Evolutionary conservation across 345 rosid species (phyloP).

Genomic region (Excoecaria cochinchinensis): DNA sequence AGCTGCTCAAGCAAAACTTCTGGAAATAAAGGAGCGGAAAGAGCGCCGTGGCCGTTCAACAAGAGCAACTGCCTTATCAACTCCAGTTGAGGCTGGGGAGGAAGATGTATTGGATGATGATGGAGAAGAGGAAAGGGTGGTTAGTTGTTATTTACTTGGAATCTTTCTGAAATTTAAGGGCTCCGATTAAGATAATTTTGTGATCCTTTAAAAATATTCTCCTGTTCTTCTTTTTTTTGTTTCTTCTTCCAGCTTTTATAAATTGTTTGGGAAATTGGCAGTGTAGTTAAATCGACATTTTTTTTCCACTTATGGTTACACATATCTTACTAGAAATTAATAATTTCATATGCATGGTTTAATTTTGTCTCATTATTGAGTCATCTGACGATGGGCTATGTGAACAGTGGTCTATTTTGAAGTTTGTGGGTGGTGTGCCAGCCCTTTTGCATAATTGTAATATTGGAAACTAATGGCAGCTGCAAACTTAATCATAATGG

Average conservation of each 20-base stretch:
- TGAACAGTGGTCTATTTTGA: background rate
- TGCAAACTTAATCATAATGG: no score
- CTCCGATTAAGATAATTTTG: background rate
- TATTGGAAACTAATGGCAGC: background rate
- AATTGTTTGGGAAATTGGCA: background rate
- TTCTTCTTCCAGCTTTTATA: background rate
- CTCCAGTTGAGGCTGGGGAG: conserved; percentile 83
- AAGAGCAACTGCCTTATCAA: conserved; percentile 68
- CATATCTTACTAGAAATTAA: background rate
- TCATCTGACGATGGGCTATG: background rate
- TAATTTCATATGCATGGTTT: background rate
- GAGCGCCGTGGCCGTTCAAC: conserved; percentile 79
- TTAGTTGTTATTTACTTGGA: conserved; percentile 27
- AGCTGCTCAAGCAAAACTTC: conserved; percentile 80
- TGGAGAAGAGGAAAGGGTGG: conserved; percentile 97
- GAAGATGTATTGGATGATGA: conserved; percentile 87
- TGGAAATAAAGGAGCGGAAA: conserved; percentile 81
- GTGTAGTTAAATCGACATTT: background rate
- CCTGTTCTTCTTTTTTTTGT: background rate
- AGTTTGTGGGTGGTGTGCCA: background rate
- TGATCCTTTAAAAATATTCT: background rate
- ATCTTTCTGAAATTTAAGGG: background rate
- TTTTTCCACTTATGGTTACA: background rate
- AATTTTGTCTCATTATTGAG: background rate
- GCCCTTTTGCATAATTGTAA: background rate